Percentiles rank a stretch among this genome's conserved stretches.
Conservation (phyloP, 192 early-diverging fungal genomes). For the Diversispora epigaea region DNA sequence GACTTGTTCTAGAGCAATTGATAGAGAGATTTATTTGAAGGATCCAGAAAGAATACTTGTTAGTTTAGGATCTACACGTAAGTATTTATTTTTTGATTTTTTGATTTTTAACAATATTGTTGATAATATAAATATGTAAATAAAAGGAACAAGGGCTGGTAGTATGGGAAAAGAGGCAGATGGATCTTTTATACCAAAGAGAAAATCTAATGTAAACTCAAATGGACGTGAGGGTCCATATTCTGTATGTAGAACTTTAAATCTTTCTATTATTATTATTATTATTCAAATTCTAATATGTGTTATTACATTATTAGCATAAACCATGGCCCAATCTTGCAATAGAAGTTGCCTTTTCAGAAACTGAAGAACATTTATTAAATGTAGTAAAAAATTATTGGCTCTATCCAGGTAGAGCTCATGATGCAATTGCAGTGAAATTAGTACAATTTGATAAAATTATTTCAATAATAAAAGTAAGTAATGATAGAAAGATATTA, state of each 20-base stretch:
- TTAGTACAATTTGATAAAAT: not conserved
- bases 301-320: conserved; percentile 24
- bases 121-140: not conserved
- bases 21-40: not conserved
- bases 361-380: conserved; percentile 7
- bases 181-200: conserved; percentile 15
- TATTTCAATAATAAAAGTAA: conserved; percentile 13
- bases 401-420: conserved; percentile 7
- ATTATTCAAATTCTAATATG: conserved; percentile 14
- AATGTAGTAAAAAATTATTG: conserved; percentile 25
- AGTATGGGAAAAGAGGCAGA: conserved; percentile 7
- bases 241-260: conserved; percentile 23
- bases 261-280: not conserved
- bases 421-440: conserved; percentile 17
- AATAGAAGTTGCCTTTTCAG: conserved; percentile 10
- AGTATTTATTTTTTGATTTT: too few relatives aligned
- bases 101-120: too few relatives aligned
- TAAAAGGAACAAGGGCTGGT: conserved; percentile 8
- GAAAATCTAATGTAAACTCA: not conserved
- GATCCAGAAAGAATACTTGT: too few relatives aligned
- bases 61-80: too few relatives aligned
- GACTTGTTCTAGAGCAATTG: conserved; percentile 15
- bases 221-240: conserved; percentile 11
- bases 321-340: conserved; percentile 20
- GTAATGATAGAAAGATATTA: conserved; percentile 10